Evolutionary conservation across 129 eudicot species (phyloP), one percentile per base, ranked within the genome.

Genomic region (Sambucus nigra): DNA sequence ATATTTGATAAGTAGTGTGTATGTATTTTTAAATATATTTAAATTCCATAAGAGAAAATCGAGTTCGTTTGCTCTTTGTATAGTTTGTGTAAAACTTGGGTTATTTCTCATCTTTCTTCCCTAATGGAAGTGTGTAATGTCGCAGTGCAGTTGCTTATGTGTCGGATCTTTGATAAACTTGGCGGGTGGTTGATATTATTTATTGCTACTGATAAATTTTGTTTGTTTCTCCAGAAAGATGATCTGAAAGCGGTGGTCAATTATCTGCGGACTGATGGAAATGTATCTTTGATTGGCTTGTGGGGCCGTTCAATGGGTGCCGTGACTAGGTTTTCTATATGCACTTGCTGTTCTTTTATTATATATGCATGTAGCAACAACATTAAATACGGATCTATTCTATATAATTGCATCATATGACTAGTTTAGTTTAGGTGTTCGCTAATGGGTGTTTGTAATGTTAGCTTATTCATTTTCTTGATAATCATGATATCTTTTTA

Each of bases 301-400:
- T 89, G 98, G 98, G 98, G 98, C 56, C 95, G 98, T 46, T 89
- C 98, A 25, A 89, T 89, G 98, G 98, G 98, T 64, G 93, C 98
- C 53, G 98, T 89, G 26, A 89, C 98, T 7, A 81, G 98, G 98
- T 89, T 59, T 29, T 40, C 29, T 52, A 35, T 22, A 24, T 33
- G 55, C 23, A 16, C 41, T 53, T 35, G 13, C 49, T 53, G 7
- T 54, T 22, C 17, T 47, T 44, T 57, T 66, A 8, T 24, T 27
- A 9, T 21, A 17, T 3, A 47, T 24, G 25, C n/a, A 14, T 16
- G 32, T 40, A 25, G 17, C 26, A 29, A 11, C 31, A 23, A 14
- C 23, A 39, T 11, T 6, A 2, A 4, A 40, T 40, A 14, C 13
- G n/a, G 15, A 40, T 40, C 15, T 14, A 5, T 9, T 25, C n/a